Evolutionary conservation across 2,329 filamentous ascomycete genomes (phyloP), one percentile per base, ranked within the genome.

Genomic region (Penicillium rolfsii): DNA sequence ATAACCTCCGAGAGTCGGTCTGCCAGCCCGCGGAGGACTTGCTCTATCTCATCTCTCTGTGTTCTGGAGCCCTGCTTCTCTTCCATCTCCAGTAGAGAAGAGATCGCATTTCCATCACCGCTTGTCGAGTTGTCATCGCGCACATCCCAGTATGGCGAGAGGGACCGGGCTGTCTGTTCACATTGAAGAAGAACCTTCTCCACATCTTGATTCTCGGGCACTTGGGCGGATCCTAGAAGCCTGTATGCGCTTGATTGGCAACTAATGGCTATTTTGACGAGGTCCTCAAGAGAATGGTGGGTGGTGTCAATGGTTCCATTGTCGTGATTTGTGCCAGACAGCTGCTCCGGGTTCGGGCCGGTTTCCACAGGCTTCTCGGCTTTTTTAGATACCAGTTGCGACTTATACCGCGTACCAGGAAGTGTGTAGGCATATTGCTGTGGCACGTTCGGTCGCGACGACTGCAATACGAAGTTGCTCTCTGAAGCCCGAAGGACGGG

Each of bases 1-100:
- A 89, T 87, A 14, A 83, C 76, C 24, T 78, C 74, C 12, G 83
- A 84, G 61, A 88, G 77, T 38, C 77, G 74, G 22, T 77, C 76
- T 28, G 80, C 75, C 4, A 77, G 70, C 58, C 74, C 76, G 19
- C 16, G 52, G 16, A 54, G 52, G 16, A 11, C 38, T 41, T 54
- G 38, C 19, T 54, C 52, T 6, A 43, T 24, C 36, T 54, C 52
- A 38, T 43, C 38, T 14, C 16, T 16, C 19, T 54, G 52, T 9
- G 52, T 54, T 4, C 11, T 26, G 14, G 36, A 33, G 30, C 52
- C 52, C 11, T 26, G 19, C 54, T 75, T 77, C 61, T 80, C 76
- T 49, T 79, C 74, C 16, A 80, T 70, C 48, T 78, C 73, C 8
- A 80, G 68, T 16, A 81, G 67, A 2, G 77, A 77, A 1, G 78